Evolutionary conservation across 2,329 filamentous ascomycete genomes (phyloP), one percentile per base, ranked within the genome.

Genomic region (Ascochyta viciae-villosae): DNA sequence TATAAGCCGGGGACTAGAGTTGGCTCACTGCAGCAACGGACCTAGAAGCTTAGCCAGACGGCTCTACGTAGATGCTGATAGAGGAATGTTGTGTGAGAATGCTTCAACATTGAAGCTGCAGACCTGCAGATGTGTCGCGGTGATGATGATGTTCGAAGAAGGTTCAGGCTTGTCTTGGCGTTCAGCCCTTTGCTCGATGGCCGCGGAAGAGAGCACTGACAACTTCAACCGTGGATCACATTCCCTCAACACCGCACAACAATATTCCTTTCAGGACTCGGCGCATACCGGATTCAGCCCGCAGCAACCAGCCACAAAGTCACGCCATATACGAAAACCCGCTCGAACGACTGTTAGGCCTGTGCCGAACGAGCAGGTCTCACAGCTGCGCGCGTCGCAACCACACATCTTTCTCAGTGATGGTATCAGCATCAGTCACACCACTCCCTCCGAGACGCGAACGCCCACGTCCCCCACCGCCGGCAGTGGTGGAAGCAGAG

Each of bases 401-500:
- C 26, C 22, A 31, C 19, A 37, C 19, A 40, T 12, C 16, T 23
- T 23, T 31, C 27, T 24, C 46, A 48, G 60, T 34, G 35, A 75
- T 75, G 73, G 70, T 74, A 9, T 69, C 72, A 22, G 65, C 67
- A 23, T 60, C 66, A 31, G 39, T 48, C 40, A 64, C 54, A 47
- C 45, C 67, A 27, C 54, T 57, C 27, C 58, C 58, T 37, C 61
- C 60, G 26, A 62, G 66, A 37, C 70, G 69, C 49, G 72, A 74
- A 48, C 71, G 64, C n/a, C 73, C 73, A 4, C 64, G 70, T 23
- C 71, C 71, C 10, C 75, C 74, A 6, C 72, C 77, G 35, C 73
- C 76, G 4, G 79, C 85, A 45, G 78, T 87, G 47, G 77, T 80
- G 42, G 80, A 83, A 58, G 77, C 81, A 38, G 84, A 88, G 70